Conservation (phyloP, 169 alveolate species). For the Plasmodium vinckei region DNA sequence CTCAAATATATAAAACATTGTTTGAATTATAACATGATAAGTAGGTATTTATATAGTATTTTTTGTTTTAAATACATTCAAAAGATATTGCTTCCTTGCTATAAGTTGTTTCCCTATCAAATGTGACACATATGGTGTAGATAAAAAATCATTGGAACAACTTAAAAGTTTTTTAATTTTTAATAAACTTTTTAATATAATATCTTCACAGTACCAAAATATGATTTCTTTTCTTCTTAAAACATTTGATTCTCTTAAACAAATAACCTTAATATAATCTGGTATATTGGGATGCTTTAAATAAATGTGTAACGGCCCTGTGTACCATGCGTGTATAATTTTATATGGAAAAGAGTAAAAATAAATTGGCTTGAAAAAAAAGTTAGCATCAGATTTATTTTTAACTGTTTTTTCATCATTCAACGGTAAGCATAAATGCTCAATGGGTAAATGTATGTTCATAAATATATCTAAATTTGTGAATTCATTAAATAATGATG, state of each 20-base stretch:
- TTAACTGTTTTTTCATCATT: conserved; percentile 67
- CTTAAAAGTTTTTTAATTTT: conserved; percentile 53
- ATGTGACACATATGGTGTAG: conserved; percentile 73
- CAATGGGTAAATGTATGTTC: conserved; percentile 74
- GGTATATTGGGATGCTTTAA: conserved; percentile 67
- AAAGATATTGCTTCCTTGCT: conserved; percentile 41
- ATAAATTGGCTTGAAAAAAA: conserved; percentile 70
- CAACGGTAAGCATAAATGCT: conserved; percentile 57
- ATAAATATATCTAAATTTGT: conserved; percentile 63
- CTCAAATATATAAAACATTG: too few relatives aligned
- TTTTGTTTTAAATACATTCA: conserved; percentile 10
- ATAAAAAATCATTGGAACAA: conserved; percentile 70
- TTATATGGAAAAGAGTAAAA: conserved; percentile 65
- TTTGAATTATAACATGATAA: too few relatives aligned
- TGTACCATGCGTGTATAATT: conserved; percentile 77
- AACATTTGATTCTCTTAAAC: conserved; percentile 58
- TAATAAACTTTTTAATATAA: conserved; percentile 25
- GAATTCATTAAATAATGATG: conserved; percentile 37
- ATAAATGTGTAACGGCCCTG: conserved; percentile 64
- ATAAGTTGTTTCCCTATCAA: conserved; percentile 65
- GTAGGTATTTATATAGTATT: neutral
- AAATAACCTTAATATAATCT: conserved; percentile 53
- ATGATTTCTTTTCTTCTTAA: conserved; percentile 73
- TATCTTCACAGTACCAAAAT: conserved; percentile 60
- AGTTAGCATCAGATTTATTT: conserved; percentile 36